Conservation (phyloP, 768 basidiomycete species). For the Mycena kentingensis region DNA sequence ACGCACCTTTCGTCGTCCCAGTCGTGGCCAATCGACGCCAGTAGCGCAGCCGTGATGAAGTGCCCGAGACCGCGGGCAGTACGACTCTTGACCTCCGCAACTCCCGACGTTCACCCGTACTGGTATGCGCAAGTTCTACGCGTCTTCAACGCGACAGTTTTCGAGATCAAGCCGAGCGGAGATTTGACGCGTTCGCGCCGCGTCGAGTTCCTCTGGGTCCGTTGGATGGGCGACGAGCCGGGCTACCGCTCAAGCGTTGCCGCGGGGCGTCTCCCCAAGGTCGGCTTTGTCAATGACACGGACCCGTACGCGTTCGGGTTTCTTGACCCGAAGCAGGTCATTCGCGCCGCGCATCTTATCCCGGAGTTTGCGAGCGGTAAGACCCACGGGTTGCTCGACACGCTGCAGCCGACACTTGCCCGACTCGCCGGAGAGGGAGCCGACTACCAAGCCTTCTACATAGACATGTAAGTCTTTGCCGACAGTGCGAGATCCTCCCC, state of each 20-base stretch:
- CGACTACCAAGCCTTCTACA: conserved; percentile 37
- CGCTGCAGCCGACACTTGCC: conserved; percentile 3
- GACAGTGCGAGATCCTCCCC: not conserved
- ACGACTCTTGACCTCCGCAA: conserved; percentile 1
- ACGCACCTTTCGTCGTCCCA: not conserved
- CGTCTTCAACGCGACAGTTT: conserved; percentile 34
- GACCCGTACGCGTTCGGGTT: conserved; percentile 36
- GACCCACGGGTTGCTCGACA: conserved; percentile 19
- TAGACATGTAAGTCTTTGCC: conserved; percentile 35
- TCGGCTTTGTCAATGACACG: conserved; percentile 28
- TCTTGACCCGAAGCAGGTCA: conserved; percentile 34
- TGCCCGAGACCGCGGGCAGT: conserved; percentile 1
- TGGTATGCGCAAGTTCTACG: conserved; percentile 36
- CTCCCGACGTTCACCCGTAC: conserved; percentile 24
- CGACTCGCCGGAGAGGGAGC: conserved; percentile 7
- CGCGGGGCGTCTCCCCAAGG: conserved; percentile 14
- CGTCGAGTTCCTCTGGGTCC: conserved; percentile 33
- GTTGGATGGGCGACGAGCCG: conserved; percentile 26
- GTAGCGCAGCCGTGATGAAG: not conserved
- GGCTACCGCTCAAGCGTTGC: conserved; percentile 11
- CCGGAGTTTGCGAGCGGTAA: conserved; percentile 32
- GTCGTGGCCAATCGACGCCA: not conserved
- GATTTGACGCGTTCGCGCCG: conserved; percentile 3
- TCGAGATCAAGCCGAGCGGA: conserved; percentile 1
- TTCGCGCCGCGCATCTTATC: conserved; percentile 37